Base-by-base conservation (phyloP, 306 rosid genomes). In the Trifolium fragiferum region DNA sequence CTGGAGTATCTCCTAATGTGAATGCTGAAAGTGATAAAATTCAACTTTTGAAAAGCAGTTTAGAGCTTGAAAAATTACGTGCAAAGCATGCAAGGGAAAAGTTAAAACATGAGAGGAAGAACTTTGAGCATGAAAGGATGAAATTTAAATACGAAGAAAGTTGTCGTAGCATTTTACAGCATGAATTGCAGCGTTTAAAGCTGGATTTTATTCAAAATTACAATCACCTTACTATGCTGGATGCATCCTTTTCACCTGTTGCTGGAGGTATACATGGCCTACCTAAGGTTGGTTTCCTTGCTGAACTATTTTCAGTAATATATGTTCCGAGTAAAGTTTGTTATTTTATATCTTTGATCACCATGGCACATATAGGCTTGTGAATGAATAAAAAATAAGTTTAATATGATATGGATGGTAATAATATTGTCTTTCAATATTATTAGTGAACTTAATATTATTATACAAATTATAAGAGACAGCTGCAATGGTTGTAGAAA, bases 221-320 rank as follows among this genome's bases (percentile, higher is more conserved):
- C 68, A 78, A 82, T 54, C 89, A 87, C 70, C 73, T 89, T 78
- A 82, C 83, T 63, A 59, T 73, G 75, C 85, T 88, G 33, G 81
- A 82, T 49, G 79, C 75, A 33, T 75, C 84, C 30, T 70, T 82
- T 57, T 81, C 83, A 47, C 83, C 73, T 60, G 49, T 73, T 7
- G 43, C 81, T 11, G 83, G 83, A 64, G 85, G 78, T 82, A 77
- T 57, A 30, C 75, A 76, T 68, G 81, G 68, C 75, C 65, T 20
- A 14, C 76, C 49, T 66, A 88, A 92, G 97, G 97, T 92, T 78
- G 18, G 88, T 85, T 84, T 81, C 58, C 15, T 55, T 66, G 65
- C 55, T 74, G 50, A 74, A 51, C 72, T 58, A 19, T 73, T 44
- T 68, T 12, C 40, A 14, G 50, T 25, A 46, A 74, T 38, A 27